Evolutionary conservation across 257 asterid genomes (phyloP).

Genomic region (Linderniella brevidens): DNA sequence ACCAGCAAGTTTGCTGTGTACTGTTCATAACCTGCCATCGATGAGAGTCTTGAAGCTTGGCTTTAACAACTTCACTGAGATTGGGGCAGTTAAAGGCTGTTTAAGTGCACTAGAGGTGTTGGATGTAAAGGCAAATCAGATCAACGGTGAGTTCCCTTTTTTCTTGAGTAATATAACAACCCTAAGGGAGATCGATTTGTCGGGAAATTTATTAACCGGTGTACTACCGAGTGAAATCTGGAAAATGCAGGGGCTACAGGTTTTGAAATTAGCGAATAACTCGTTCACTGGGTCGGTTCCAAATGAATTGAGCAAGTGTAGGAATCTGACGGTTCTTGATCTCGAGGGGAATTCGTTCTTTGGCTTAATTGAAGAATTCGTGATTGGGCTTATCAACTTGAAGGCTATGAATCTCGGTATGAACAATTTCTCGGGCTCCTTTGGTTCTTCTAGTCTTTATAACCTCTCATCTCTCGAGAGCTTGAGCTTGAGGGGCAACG

Average conservation of each 20-base stretch:
- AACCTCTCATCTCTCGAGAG: slow-evolving; percentile 22
- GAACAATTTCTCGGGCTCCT: slow-evolving; percentile 30
- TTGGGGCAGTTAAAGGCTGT: slow-evolving; percentile 15
- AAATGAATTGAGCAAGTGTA: slow-evolving; percentile 13
- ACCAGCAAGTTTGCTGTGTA: no score
- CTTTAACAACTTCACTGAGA: slow-evolving; percentile 33
- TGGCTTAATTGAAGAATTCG: slow-evolving; percentile 39
- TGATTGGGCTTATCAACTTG: slow-evolving; percentile 29
- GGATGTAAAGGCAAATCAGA: slow-evolving; percentile 35
- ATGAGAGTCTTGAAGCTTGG: slow-evolving; percentile 25
- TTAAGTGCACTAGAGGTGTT: slow-evolving; percentile 26
- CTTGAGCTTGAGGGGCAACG: slow-evolving; percentile 49
- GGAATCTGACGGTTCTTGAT: slow-evolving; percentile 23
- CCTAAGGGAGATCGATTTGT: slow-evolving; percentile 25
- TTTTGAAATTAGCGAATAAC: no score
- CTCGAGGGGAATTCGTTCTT: slow-evolving; percentile 26
- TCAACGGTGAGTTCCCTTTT: slow-evolving; percentile 24
- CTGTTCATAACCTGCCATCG: slow-evolving; percentile 8
- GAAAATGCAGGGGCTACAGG: no score
- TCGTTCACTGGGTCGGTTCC: no score
- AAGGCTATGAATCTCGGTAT: slow-evolving; percentile 34
- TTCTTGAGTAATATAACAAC: slow-evolving; percentile 18
- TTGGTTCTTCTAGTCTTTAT: slow-evolving; percentile 31
- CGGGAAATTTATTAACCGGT: slow-evolving; percentile 37
- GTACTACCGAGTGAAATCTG: slow-evolving; percentile 14